Evolutionary conservation across 2,329 filamentous ascomycete species (phyloP).

Genomic region (Xylariaceae sp.): DNA sequence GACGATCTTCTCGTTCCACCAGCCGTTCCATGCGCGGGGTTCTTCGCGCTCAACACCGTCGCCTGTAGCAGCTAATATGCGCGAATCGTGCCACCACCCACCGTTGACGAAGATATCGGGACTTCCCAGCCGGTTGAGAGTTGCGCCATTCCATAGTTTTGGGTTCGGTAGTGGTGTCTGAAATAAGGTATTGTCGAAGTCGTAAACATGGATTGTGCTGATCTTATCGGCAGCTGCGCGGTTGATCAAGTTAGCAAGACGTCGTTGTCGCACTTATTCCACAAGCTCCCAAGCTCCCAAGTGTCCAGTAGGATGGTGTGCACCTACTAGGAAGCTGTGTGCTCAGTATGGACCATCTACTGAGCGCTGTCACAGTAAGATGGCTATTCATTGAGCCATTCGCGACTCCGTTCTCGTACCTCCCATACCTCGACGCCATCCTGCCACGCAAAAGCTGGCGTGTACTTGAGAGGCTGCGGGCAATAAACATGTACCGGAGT

Average conservation of each 20-base stretch:
- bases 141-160: slow-evolving; percentile 81
- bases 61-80: slow-evolving; percentile 85
- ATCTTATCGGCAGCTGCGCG: slow-evolving; percentile 67
- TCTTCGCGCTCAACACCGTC: slow-evolving; percentile 84
- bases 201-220: slow-evolving; percentile 87
- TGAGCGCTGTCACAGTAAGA: slow-evolving; percentile 74
- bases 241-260: slow-evolving; percentile 17
- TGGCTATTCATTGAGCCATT: slow-evolving; percentile 29
- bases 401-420: slow-evolving; percentile 30
- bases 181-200: slow-evolving; percentile 98
- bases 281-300: too few species aligned
- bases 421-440: slow-evolving; percentile 37
- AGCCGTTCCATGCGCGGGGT: slow-evolving; percentile 82
- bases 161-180: slow-evolving; percentile 88
- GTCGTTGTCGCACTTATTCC: not conserved
- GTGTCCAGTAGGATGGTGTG: too few species aligned
- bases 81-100: slow-evolving; percentile 96
- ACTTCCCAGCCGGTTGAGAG: slow-evolving; percentile 77
- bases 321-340: slow-evolving; percentile 71
- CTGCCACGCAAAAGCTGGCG: slow-evolving; percentile 24
- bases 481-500: slow-evolving; percentile 23
- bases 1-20: slow-evolving; percentile 94
- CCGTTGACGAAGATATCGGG: slow-evolving; percentile 81
- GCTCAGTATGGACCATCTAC: slow-evolving; percentile 82
- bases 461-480: slow-evolving; percentile 18